A percentile compares a stretch with the other conserved stretches of the same genome.
phyloP scores from a whole-genome alignment of 805 yeast genomes.

The Cyberlindnera subsufficiens region DNA sequence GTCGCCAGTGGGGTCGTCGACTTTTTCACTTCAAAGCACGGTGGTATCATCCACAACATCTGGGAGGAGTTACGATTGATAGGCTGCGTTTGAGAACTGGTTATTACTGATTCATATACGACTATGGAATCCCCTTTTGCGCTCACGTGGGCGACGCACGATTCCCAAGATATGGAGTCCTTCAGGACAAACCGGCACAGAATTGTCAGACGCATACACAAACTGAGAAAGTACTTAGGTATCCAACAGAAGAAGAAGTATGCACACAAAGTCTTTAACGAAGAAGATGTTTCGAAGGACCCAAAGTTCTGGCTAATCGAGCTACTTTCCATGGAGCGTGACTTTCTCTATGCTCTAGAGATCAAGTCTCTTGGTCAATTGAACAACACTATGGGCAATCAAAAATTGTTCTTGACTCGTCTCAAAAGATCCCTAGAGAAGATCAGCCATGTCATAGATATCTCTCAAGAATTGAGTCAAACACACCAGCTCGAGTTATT shows the following conservation, averaged over 20 bases:
- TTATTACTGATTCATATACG: too few relatives aligned
- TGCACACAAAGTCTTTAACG: conserved; percentile 39
- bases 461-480: conserved; percentile 34
- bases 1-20: too few relatives aligned
- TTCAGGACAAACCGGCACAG: conserved; percentile 33
- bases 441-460: conserved; percentile 33
- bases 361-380: conserved; percentile 49
- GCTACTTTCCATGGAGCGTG: conserved; percentile 73
- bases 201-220: conserved; percentile 52
- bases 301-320: conserved; percentile 49
- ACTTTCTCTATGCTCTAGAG: conserved; percentile 63
- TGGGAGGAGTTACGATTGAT: too few relatives aligned
- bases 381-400: conserved; percentile 30
- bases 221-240: conserved; percentile 57
- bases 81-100: too few relatives aligned
- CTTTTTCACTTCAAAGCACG: too few relatives aligned
- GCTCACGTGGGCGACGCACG: conserved; percentile 1
- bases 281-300: conserved; percentile 46
- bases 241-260: conserved; percentile 65
- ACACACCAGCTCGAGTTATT: conserved; percentile 29
- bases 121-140: conserved; percentile 1
- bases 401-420: conserved; percentile 56
- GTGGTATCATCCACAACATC: too few relatives aligned
- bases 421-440: conserved; percentile 55
- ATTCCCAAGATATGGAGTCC: background rate